phyloP scores from a whole-genome alignment of 2,329 filamentous ascomycete genomes.

The Alternaria panax region DNA sequence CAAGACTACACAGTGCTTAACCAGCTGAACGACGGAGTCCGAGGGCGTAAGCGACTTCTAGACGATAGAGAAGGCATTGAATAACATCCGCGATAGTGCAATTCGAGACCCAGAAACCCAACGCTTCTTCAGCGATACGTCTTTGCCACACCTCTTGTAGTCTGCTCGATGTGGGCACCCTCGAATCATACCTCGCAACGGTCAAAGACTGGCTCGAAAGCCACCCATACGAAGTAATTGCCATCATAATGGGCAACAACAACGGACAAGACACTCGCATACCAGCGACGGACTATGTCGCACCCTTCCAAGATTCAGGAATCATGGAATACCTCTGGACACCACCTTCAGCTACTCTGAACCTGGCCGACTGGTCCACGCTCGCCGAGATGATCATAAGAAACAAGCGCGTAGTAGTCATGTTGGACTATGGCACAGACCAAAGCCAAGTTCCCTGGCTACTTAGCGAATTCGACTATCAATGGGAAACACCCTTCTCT shows the following conservation, averaged over 20 bases:
- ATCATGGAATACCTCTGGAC: conserved; percentile 76
- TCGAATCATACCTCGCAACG: conserved; percentile 73
- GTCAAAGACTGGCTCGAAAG: conserved; percentile 75
- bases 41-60: conserved; percentile 37
- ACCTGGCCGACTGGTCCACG: conserved; percentile 80
- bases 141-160: conserved; percentile 89
- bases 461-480: conserved; percentile 83
- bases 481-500: conserved; percentile 92
- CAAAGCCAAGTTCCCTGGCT: conserved; percentile 82
- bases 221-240: conserved; percentile 87
- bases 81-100: conserved; percentile 56
- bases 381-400: conserved; percentile 64
- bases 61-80: background rate
- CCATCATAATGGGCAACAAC: conserved; percentile 83
- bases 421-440: conserved; percentile 64
- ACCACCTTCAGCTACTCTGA: conserved; percentile 75
- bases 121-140: conserved; percentile 62
- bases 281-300: conserved; percentile 68
- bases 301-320: conserved; percentile 74
- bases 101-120: conserved; percentile 65
- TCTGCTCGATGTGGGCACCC: conserved; percentile 80
- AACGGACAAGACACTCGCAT: conserved; percentile 62
- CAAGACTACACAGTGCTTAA: conserved; percentile 37
- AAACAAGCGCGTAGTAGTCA: conserved; percentile 44
- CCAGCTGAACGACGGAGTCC: conserved; percentile 47